These are phyloP conservation scores for Lentithecium fluviatile DNA, from an alignment of 495 filamentous ascomycete genomes.

Conservation along the genomic window DNA sequence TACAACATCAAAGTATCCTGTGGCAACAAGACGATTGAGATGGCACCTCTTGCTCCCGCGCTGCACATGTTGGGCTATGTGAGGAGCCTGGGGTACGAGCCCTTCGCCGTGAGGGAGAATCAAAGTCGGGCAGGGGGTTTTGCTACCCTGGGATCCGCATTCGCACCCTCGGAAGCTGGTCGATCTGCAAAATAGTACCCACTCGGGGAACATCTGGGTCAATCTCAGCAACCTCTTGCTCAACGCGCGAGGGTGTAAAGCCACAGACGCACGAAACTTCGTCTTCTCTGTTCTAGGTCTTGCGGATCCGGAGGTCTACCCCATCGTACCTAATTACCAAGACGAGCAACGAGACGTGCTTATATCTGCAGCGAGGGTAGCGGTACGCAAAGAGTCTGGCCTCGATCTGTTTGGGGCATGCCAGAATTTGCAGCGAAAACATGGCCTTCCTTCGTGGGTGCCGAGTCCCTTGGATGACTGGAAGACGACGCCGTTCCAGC, in stretches of 20 bases:
- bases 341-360: neutral
- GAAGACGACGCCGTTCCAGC: neutral
- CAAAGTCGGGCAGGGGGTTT: no score
- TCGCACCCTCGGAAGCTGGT: neutral
- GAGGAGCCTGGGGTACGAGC: no score
- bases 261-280: neutral
- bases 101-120: no score
- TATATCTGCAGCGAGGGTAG: neutral
- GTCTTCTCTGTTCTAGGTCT: constrained; percentile 2
- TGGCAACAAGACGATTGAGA: constrained; percentile 2
- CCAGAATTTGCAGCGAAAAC: neutral
- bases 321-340: neutral
- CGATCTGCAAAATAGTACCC: neutral
- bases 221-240: neutral
- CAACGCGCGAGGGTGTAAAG: neutral
- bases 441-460: neutral
- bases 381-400: neutral
- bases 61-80: neutral
- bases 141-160: neutral
- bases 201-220: neutral
- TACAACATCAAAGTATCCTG: neutral
- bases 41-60: neutral
- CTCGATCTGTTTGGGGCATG: neutral
- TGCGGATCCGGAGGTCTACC: neutral
- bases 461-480: neutral